phyloP scores from a whole-genome alignment of 768 basidiomycete genomes.

The Rhodotorula diobovata region DNA sequence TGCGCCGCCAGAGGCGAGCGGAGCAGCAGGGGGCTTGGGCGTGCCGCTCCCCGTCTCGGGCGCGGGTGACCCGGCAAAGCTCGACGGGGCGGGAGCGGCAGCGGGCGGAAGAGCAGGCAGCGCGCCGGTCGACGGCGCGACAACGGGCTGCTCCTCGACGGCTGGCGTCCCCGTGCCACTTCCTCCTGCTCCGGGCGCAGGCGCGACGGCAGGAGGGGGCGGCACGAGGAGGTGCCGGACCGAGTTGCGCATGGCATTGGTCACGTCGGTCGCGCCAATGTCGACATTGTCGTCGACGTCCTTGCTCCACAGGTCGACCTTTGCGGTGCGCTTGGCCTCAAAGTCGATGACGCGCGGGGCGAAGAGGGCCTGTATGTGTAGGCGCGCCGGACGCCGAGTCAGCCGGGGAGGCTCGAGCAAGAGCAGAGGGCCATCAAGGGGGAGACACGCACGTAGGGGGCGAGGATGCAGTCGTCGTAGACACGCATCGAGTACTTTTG shows the following conservation, averaged over 20 bases:
- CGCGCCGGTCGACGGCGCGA: constrained; percentile 19
- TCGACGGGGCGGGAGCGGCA: neutral
- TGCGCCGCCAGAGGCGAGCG: neutral
- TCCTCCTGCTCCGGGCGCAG: neutral
- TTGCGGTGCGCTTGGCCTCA: constrained; percentile 60
- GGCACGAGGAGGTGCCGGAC: constrained; percentile 66
- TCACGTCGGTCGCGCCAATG: constrained; percentile 53
- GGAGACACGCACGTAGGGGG: constrained; percentile 69
- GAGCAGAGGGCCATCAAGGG: neutral
- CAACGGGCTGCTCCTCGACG: neutral
- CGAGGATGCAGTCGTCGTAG: constrained; percentile 91
- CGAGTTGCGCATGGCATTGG: constrained; percentile 83
- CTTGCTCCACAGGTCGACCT: constrained; percentile 54
- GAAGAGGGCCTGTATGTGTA: constrained; percentile 66
- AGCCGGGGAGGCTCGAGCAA: no score
- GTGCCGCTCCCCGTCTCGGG: neutral
- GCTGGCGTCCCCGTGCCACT: neutral
- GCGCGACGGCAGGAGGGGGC: neutral
- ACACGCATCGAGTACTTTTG: constrained; percentile 84
- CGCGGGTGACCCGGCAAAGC: neutral
- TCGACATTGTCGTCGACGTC: constrained; percentile 67
- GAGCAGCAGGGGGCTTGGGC: neutral
- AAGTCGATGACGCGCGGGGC: constrained; percentile 91
- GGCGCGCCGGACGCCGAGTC: neutral
- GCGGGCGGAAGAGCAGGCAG: constrained; percentile 48